Evolutionary conservation across 257 asterid species (phyloP), one percentile per base, ranked within the genome.

Genomic region (Galeopsis tetrahit): DNA sequence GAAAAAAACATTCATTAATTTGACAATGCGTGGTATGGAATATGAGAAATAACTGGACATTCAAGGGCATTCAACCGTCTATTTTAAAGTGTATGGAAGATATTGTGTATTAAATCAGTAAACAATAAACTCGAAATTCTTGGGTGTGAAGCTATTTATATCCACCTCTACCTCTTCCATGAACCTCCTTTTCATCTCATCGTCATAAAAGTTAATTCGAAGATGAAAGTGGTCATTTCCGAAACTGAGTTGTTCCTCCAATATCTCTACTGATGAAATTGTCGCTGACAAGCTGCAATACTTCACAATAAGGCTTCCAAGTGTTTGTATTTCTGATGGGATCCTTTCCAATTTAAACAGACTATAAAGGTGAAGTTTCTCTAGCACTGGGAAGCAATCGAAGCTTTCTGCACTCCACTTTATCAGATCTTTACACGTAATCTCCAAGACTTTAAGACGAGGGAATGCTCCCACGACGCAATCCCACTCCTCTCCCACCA

Each of bases 81-180:
- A 21, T 21, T 21, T 21, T 21, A 21, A 21, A 21, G 28, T 21
- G 28, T 21, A 21, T 21, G 28, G 28, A 21, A 21, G 28, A 21
- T 21, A 21, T 21, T 21, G 28, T 21, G 28, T 21, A 21, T 21
- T 21, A 21, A 21, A 21, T 21, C 28, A 21, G 28, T 21, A 21
- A 21, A 21, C 28, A 21, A 0, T 38, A 39, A 39, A 6, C 44
- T 39, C 21, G n/a, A 48, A n/a, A 48, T 48, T 48, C 21, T 48
- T 48, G 55, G 8, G 13, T 4, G 7, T 5, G 55, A 48, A 48
- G 55, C 55, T n/a, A 4, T 48, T 48, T 48, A 48, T 4, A 1
- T n/a, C 28, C 55, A 48, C 55, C 55, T 13, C n/a, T n/a, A 48
- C 55, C 55, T 13, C n/a, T n/a, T 48, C 55, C 55, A 48, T 48